Evolutionary conservation across 108 stramenopile species (phyloP).

Genomic region (Epithemia pelagica): DNA sequence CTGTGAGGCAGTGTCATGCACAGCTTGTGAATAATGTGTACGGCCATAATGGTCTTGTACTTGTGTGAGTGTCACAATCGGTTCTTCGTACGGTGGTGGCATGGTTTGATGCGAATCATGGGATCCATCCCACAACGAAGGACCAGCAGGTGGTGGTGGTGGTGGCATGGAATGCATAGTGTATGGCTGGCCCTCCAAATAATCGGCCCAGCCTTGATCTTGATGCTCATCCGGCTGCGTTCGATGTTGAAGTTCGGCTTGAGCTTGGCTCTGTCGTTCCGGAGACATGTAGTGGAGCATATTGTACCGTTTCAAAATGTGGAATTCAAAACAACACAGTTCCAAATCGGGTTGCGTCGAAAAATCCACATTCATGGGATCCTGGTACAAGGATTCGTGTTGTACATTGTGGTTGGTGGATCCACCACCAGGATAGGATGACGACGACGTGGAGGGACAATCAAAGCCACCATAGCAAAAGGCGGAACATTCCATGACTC

Average conservation of each 20-base stretch:
- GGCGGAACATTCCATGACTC: constrained; percentile 78
- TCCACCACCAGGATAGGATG: too few relatives aligned
- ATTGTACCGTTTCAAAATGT: constrained; percentile 32
- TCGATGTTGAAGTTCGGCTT: not conserved
- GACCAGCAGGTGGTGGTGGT: too few relatives aligned
- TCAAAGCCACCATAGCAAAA: constrained; percentile 46
- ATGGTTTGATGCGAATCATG: not conserved
- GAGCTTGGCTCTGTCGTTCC: constrained; percentile 17
- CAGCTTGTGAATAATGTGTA: not conserved
- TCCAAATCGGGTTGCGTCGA: constrained; percentile 32
- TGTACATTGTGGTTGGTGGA: constrained; percentile 1
- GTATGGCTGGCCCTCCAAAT: not conserved
- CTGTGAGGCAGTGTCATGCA: not conserved
- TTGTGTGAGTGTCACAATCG: not conserved
- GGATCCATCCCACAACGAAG: not conserved
- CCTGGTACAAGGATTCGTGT: constrained; percentile 37
- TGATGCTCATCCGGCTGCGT: not conserved
- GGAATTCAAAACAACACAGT: constrained; percentile 32
- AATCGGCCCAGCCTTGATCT: not conserved
- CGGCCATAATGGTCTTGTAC: not conserved
- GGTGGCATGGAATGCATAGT: not conserved
- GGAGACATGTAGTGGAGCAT: constrained; percentile 34
- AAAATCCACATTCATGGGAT: constrained; percentile 44
- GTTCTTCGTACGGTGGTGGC: not conserved
- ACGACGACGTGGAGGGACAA: constrained; percentile 26